Evolutionary conservation across 2,329 filamentous ascomycete genomes (phyloP).

Genomic region (Cladobotryum protrusum): DNA sequence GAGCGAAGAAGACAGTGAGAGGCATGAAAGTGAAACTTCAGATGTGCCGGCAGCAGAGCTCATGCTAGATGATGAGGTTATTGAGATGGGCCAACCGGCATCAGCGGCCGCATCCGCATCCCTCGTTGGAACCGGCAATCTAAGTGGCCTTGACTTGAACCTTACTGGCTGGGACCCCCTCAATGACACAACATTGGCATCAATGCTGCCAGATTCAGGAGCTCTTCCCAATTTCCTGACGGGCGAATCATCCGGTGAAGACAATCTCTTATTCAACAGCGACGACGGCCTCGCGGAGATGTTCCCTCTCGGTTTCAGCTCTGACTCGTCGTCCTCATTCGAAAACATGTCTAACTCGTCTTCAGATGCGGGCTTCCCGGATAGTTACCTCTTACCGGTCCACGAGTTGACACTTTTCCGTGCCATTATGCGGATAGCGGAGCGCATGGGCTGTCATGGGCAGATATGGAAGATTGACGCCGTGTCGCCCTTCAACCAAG

Average conservation of each 20-base stretch:
- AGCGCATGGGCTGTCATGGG: conserved; percentile 36
- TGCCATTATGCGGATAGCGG: conserved; percentile 41
- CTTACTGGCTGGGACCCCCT: conserved; percentile 19
- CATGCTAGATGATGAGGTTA: neutral
- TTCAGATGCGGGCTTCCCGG: conserved; percentile 28
- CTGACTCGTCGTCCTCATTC: conserved; percentile 18
- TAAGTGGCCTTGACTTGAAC: conserved; percentile 18
- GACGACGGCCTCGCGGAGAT: conserved; percentile 4
- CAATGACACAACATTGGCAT: conserved; percentile 13
- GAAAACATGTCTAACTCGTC: conserved; percentile 15
- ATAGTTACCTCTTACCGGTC: conserved; percentile 44
- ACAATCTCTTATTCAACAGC: conserved; percentile 1
- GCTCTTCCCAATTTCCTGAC: conserved; percentile 10
- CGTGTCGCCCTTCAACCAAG: conserved; percentile 40
- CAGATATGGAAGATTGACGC: conserved; percentile 41
- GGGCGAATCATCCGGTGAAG: conserved; percentile 3
- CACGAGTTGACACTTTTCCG: conserved; percentile 43
- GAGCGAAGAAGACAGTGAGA: neutral
- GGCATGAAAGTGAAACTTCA: neutral
- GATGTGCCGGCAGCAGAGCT: neutral
- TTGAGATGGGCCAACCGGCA: neutral
- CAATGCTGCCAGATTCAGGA: conserved; percentile 14
- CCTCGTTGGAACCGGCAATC: conserved; percentile 1
- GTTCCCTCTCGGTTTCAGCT: conserved; percentile 12
- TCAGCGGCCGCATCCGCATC: neutral